These are phyloP conservation scores for Rickenella mellea DNA, from an alignment of 768 basidiomycete species.

Conservation along the genomic window DNA sequence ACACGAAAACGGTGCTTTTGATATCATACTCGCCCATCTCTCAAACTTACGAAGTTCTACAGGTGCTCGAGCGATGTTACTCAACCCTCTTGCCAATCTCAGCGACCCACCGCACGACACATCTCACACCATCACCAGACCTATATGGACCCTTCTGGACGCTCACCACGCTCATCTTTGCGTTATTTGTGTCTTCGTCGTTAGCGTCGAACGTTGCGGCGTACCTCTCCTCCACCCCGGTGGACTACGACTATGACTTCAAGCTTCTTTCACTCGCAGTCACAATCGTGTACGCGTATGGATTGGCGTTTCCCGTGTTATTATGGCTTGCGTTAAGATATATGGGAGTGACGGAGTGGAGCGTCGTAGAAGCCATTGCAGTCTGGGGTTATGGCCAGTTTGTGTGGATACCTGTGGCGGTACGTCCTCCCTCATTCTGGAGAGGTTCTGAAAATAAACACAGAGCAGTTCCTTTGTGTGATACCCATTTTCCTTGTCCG, in stretches of 20 bases:
- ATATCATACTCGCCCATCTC: slow-evolving; percentile 4
- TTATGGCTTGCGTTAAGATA: slow-evolving; percentile 84
- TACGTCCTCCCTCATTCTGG: slow-evolving; percentile 24
- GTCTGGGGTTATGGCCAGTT: slow-evolving; percentile 79
- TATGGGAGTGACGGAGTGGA: slow-evolving; percentile 84
- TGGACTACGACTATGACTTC: slow-evolving; percentile 75
- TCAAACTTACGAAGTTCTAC: slow-evolving; percentile 7
- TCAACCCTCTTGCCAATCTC: slow-evolving; percentile 63
- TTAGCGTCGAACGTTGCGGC: slow-evolving; percentile 79
- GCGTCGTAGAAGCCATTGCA: slow-evolving; percentile 71
- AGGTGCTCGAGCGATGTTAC: slow-evolving; percentile 71
- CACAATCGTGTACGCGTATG: slow-evolving; percentile 81
- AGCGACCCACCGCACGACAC: slow-evolving; percentile 51
- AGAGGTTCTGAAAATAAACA: not conserved
- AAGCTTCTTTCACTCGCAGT: slow-evolving; percentile 75
- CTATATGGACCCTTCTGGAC: slow-evolving; percentile 97
- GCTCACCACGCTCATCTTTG: slow-evolving; percentile 87
- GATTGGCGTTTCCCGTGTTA: slow-evolving; percentile 67
- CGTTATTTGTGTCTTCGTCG: slow-evolving; percentile 88
- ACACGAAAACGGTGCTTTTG: slow-evolving; percentile 56
- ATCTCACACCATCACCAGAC: slow-evolving; percentile 57
- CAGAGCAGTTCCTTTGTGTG: slow-evolving; percentile 65
- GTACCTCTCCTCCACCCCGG: slow-evolving; percentile 61
- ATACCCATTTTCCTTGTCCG: slow-evolving; percentile 76
- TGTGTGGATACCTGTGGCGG: slow-evolving; percentile 83